Base-by-base conservation (phyloP, 768 basidiomycete species). In the Pleurotus platypus region DNA sequence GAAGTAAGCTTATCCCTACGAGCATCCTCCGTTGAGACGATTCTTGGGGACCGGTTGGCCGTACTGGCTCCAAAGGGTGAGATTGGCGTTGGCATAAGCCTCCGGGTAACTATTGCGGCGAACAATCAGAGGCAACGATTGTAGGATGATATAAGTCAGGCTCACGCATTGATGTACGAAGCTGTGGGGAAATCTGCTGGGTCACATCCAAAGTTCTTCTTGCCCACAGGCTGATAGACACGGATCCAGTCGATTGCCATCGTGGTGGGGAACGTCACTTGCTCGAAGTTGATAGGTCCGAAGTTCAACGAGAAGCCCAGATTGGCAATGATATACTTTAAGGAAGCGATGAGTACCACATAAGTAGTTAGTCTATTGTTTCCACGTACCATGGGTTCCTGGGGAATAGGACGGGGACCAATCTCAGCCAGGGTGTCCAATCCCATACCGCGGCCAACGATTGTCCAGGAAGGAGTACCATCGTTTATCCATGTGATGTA, bases 231-330 rank as follows among this genome's bases (percentile, higher is more conserved):
- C 60, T 87, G 86, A 61, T 87, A 89, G 5, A 96, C 89, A 1
- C 94, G 82, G 57, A 95, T 84, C 58, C 85, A 95, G 65, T 96
- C 94, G 49, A 94, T 72, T 55, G 74, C 74, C 88, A 94, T 86
- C 24, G 73, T 76, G 7, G 80, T 68, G 4, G 84, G 84, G 63
- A 87, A 78, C 16, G 70, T 68, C 26, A 90, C 65, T 39, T 81
- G 62, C 4, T 74, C 73, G 54, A 84, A 76, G 61, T 91, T 84
- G 63, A 90, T 81, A 6, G 68, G 74, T 13, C 86, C 89, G 67
- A 91, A 91, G 63, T 81, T 84, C 45, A 72, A 60, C 5, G 87
- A 90, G 57, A 90, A 81, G 39, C 87, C 90, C 37, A 89, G 75
- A 59, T 89, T 88, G 49, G 80, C 78, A 56, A 91, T 80, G 67